Evolutionary conservation across 2,329 filamentous ascomycete genomes (phyloP).

Genomic region (Venturia asperata): DNA sequence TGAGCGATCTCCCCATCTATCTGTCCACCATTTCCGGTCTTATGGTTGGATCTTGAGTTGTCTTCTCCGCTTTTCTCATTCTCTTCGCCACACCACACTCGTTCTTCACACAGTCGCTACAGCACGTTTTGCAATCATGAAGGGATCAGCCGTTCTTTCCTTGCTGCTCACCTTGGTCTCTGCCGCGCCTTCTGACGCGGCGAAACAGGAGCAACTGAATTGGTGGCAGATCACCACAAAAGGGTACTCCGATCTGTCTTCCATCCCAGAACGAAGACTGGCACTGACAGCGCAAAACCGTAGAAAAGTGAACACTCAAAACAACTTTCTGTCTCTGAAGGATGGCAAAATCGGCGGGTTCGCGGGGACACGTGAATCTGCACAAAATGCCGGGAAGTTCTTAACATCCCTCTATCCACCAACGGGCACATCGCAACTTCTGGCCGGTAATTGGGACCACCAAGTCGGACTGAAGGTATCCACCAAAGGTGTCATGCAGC

Average conservation of each 20-base stretch:
- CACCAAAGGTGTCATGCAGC: constrained; percentile 12
- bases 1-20: background rate
- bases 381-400: constrained; percentile 13
- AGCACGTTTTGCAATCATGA: background rate
- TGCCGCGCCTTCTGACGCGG: background rate
- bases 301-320: constrained; percentile 15
- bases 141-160: background rate
- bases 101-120: background rate
- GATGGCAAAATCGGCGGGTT: constrained; percentile 16
- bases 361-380: constrained; percentile 10
- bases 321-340: constrained; percentile 11
- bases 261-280: background rate
- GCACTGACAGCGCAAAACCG: background rate
- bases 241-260: background rate
- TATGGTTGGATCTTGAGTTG: background rate
- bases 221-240: background rate
- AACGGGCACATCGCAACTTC: constrained; percentile 9
- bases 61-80: background rate
- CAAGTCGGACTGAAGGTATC: constrained; percentile 11
- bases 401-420: constrained; percentile 12
- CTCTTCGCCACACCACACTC: background rate
- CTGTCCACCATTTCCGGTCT: background rate
- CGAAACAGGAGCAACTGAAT: background rate
- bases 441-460: constrained; percentile 14
- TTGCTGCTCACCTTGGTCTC: background rate